A percentile compares a stretch with the other conserved stretches of the same genome.
These are phyloP conservation scores for Coleophoma cylindrospora DNA, from an alignment of 2,329 filamentous ascomycete genomes.

Conservation along the genomic window DNA sequence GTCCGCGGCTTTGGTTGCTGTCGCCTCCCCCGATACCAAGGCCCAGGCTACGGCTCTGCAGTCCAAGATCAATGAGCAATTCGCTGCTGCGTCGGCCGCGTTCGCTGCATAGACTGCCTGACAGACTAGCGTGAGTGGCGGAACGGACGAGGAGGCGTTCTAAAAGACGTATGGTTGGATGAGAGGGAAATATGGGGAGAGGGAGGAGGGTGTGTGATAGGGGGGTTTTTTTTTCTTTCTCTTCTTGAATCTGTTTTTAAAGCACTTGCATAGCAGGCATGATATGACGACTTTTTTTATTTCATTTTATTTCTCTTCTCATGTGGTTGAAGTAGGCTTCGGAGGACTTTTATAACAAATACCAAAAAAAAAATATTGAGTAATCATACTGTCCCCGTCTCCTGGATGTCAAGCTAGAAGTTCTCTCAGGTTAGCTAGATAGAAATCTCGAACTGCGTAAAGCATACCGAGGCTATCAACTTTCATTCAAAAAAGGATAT, in stretches of 20 bases:
- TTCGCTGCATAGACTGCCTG: neutral
- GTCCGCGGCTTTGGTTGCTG: constrained; percentile 8
- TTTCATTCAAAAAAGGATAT: no score
- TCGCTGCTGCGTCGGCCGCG: constrained; percentile 1
- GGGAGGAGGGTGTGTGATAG: neutral
- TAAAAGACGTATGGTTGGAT: neutral
- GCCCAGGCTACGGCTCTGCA: neutral
- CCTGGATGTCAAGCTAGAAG: no score
- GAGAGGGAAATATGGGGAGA: neutral
- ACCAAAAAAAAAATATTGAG: no score
- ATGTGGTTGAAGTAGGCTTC: neutral
- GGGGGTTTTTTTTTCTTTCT: no score
- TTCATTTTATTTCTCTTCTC: neutral
- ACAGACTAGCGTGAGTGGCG: neutral
- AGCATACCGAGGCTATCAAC: no score
- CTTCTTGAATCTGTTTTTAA: no score
- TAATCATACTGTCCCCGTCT: no score
- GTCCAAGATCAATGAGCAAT: constrained; percentile 6
- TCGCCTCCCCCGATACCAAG: constrained; percentile 8
- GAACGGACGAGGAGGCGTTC: neutral
- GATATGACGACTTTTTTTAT: neutral
- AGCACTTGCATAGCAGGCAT: no score
- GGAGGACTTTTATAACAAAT: neutral
- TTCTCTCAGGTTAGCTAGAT: no score
- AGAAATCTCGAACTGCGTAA: no score